phyloP scores from a whole-genome alignment of 306 rosid genomes.

The Glycine soja region DNA sequence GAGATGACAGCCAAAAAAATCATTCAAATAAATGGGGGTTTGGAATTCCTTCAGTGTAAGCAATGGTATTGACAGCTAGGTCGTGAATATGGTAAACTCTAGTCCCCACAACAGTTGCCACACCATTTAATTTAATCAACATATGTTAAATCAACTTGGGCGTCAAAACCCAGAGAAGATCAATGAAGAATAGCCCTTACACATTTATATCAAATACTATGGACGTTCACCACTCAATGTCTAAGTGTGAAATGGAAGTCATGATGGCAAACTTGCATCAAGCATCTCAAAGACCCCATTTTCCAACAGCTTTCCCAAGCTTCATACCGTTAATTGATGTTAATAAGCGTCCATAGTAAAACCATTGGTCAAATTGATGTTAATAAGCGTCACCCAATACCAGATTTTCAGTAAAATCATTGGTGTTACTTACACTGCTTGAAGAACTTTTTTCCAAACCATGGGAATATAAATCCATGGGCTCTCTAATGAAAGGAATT shows the following conservation, averaged over 20 bases:
- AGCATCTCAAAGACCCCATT: slow-evolving; percentile 20
- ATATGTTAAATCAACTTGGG: neutral
- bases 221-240: slow-evolving; percentile 10
- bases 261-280: slow-evolving; percentile 26
- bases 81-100: neutral
- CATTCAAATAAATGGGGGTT: neutral
- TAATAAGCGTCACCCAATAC: slow-evolving; percentile 2
- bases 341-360: slow-evolving; percentile 21
- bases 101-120: neutral
- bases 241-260: neutral
- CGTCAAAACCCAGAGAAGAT: slow-evolving; percentile 16
- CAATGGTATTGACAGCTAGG: no score
- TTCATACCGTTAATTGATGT: slow-evolving; percentile 9
- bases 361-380: neutral
- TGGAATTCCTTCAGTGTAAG: no score
- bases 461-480: neutral
- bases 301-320: slow-evolving; percentile 11
- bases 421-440: neutral
- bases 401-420: slow-evolving; percentile 25
- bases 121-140: neutral
- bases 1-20: neutral
- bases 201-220: slow-evolving; percentile 1
- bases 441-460: slow-evolving; percentile 35
- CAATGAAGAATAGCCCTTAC: neutral
- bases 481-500: slow-evolving; percentile 21